Percentiles rank a stretch among this genome's conserved stretches.
Evolutionary conservation across 1,284 basidiomycete genomes (phyloP).

Genomic region (Irpex sp.): DNA sequence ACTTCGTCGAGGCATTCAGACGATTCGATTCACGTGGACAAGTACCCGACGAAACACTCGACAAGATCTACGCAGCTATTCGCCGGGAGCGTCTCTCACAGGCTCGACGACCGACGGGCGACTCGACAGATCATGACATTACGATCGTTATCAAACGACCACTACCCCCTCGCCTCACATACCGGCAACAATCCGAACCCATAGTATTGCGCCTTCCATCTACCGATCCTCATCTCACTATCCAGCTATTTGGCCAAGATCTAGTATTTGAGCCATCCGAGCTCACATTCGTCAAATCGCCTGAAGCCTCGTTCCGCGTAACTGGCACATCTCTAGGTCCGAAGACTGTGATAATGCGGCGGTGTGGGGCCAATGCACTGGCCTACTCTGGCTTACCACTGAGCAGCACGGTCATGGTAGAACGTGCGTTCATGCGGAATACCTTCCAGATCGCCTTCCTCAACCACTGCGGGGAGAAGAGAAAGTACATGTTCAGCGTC

Average conservation of each 20-base stretch:
- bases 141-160: slow-evolving; percentile 68
- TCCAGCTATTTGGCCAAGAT: slow-evolving; percentile 83
- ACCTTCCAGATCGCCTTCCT: slow-evolving; percentile 89
- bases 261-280: slow-evolving; percentile 82
- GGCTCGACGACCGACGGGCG: slow-evolving; percentile 48
- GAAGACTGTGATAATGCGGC: slow-evolving; percentile 77
- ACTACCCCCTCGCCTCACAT: slow-evolving; percentile 75
- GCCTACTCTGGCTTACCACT: slow-evolving; percentile 78
- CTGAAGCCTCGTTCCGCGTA: slow-evolving; percentile 84
- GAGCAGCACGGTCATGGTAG: slow-evolving; percentile 73
- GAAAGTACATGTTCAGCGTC: slow-evolving; percentile 92
- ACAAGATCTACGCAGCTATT: slow-evolving; percentile 77
- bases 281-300: slow-evolving; percentile 72
- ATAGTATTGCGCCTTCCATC: slow-evolving; percentile 82
- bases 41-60: slow-evolving; percentile 71
- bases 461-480: slow-evolving; percentile 64
- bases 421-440: slow-evolving; percentile 91
- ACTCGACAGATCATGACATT: slow-evolving; percentile 32
- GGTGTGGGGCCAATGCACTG: slow-evolving; percentile 76
- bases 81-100: slow-evolving; percentile 70
- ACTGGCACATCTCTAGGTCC: slow-evolving; percentile 79
- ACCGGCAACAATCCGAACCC: slow-evolving; percentile 81
- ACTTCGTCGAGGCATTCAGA: slow-evolving; percentile 80
- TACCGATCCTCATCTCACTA: slow-evolving; percentile 72
- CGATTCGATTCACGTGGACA: slow-evolving; percentile 66